A percentile compares a stretch with the other conserved stretches of the same genome.
These are phyloP conservation scores for Tolypocladium endophyticum DNA, from an alignment of 2,329 filamentous ascomycete species.

Conservation along the genomic window DNA sequence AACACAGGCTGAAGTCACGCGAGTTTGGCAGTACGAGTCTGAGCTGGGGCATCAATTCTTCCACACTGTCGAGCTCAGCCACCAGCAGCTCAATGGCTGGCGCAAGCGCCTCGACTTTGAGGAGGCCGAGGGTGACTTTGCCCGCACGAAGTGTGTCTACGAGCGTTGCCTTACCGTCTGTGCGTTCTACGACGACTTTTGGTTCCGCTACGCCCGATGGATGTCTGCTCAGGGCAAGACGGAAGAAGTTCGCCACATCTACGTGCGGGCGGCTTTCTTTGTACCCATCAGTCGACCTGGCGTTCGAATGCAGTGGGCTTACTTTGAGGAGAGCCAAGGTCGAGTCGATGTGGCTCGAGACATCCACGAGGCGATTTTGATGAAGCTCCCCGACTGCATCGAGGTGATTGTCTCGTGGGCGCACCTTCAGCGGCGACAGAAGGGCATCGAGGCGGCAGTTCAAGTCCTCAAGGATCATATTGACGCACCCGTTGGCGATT, in stretches of 20 bases:
- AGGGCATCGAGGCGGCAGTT: conserved; percentile 74
- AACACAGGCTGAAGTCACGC: conserved; percentile 80
- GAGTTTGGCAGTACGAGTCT: conserved; percentile 89
- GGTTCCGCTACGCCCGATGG: conserved; percentile 95
- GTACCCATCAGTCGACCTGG: conserved; percentile 78
- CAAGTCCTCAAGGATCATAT: conserved; percentile 74
- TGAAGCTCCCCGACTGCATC: conserved; percentile 67
- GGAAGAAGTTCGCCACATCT: conserved; percentile 86
- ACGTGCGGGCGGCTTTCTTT: conserved; percentile 79
- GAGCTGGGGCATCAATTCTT: conserved; percentile 96
- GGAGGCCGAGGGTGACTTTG: conserved; percentile 69
- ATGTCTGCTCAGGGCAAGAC: conserved; percentile 76
- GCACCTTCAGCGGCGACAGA: conserved; percentile 74
- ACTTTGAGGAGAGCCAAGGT: conserved; percentile 81
- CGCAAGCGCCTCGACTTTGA: conserved; percentile 95
- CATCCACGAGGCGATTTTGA: conserved; percentile 73
- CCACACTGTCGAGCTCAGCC: conserved; percentile 86
- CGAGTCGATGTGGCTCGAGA: conserved; percentile 70
- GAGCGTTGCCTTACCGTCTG: conserved; percentile 89
- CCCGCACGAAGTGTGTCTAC: conserved; percentile 72
- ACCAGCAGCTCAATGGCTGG: conserved; percentile 80
- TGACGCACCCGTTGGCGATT: conserved; percentile 58
- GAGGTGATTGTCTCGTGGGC: conserved; percentile 84
- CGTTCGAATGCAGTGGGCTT: conserved; percentile 82
- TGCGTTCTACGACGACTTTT: conserved; percentile 94